phyloP scores from a whole-genome alignment of 23 red algal species.

The Gracilaria vermiculophylla region DNA sequence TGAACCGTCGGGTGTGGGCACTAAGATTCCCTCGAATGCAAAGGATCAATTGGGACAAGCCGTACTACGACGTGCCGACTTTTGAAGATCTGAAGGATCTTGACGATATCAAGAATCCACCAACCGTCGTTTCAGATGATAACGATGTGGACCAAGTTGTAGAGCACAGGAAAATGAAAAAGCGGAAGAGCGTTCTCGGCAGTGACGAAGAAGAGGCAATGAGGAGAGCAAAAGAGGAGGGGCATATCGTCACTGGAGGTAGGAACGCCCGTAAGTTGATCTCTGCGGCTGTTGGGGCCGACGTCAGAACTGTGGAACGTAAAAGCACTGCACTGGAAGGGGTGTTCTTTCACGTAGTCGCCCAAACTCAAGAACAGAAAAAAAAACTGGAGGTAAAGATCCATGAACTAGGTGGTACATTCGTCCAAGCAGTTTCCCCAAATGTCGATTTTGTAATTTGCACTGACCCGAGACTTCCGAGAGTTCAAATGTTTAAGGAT shows the following conservation, averaged over 20 bases:
- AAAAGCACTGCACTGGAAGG: conserved; percentile 20
- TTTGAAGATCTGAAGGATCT: conserved; percentile 52
- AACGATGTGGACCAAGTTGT: conserved; percentile 54
- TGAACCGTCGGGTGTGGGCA: conserved; percentile 38
- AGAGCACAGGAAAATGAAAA: conserved; percentile 4
- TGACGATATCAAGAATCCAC: conserved; percentile 49
- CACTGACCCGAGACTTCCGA: background rate
- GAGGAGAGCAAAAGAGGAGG: conserved; percentile 28
- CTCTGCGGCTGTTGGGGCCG: background rate
- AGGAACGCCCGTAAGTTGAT: conserved; percentile 18
- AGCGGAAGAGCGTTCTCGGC: background rate
- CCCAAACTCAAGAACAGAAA: background rate
- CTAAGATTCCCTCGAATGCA: conserved; percentile 79
- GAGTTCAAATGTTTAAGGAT: conserved; percentile 18
- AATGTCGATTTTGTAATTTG: conserved; percentile 43
- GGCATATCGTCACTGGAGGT: conserved; percentile 36
- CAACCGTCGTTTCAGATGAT: conserved; percentile 31
- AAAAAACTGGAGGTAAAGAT: conserved; percentile 57
- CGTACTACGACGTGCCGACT: conserved; percentile 65
- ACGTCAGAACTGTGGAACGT: conserved; percentile 18
- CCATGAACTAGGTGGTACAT: conserved; percentile 31
- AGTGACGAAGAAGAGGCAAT: conserved; percentile 35
- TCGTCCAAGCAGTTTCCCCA: conserved; percentile 17
- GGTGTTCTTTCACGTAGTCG: conserved; percentile 18
- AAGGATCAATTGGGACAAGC: conserved; percentile 75